A percentile compares a stretch with the other conserved stretches of the same genome.
Evolutionary conservation across 2,329 filamentous ascomycete genomes (phyloP).

Genomic region (Colletotrichum chrysophilum): DNA sequence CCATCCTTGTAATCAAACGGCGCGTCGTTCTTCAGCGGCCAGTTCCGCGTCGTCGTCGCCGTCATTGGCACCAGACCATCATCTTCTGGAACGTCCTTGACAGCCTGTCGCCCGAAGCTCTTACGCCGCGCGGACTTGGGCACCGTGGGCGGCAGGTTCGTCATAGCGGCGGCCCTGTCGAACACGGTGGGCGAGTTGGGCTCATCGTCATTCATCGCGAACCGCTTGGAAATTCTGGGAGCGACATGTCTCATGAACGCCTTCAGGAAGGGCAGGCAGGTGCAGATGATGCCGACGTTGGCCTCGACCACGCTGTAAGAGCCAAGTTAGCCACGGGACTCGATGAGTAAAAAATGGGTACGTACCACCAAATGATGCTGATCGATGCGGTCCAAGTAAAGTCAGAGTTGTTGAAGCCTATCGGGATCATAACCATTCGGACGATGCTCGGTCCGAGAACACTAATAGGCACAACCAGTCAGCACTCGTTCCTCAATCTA

Average conservation of each 20-base stretch:
- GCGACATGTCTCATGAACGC: slow-evolving; percentile 1
- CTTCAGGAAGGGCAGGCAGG: slow-evolving; percentile 19
- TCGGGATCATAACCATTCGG: slow-evolving; percentile 17
- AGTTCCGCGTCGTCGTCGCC: neutral
- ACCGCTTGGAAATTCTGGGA: neutral
- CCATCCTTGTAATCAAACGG: neutral
- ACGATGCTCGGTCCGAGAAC: slow-evolving; percentile 18
- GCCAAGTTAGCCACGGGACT: neutral
- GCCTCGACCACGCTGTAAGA: slow-evolving; percentile 7
- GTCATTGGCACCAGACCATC: neutral
- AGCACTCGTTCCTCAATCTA: neutral
- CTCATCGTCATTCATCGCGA: neutral
- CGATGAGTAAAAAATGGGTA: neutral
- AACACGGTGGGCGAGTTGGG: slow-evolving; percentile 5
- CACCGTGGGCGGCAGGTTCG: neutral
- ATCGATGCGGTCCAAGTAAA: slow-evolving; percentile 20
- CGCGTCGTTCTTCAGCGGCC: neutral
- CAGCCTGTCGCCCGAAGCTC: neutral
- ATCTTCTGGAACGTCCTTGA: neutral
- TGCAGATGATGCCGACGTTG: slow-evolving; percentile 20
- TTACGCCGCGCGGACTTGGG: neutral
- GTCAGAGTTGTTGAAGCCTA: slow-evolving; percentile 4
- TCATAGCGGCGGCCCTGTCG: slow-evolving; percentile 7
- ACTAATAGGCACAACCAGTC: neutral
- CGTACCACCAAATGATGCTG: slow-evolving; percentile 20